These are phyloP conservation scores for Neobulgaria alba DNA, from an alignment of 2,329 filamentous ascomycete genomes.

Conservation along the genomic window DNA sequence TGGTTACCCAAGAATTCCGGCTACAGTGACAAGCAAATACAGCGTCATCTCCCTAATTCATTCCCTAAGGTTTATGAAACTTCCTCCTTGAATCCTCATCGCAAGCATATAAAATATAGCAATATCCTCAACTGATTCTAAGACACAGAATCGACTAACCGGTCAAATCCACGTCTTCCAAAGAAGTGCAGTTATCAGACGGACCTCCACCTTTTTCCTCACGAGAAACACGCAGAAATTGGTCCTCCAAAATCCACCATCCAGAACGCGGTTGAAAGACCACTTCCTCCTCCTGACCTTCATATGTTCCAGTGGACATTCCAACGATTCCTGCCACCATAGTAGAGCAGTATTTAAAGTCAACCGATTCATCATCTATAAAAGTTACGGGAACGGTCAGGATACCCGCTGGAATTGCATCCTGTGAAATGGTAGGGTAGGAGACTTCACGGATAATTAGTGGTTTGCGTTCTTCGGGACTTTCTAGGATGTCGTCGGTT, in stretches of 20 bases:
- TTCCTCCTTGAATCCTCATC: too few relatives aligned
- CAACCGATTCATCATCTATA: conserved; percentile 20
- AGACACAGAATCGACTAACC: too few relatives aligned
- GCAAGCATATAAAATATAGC: too few relatives aligned
- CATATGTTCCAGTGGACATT: background rate
- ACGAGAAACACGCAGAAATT: too few relatives aligned
- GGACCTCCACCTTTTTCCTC: too few relatives aligned
- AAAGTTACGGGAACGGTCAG: conserved; percentile 29
- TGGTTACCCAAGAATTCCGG: too few relatives aligned
- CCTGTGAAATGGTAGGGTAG: conserved; percentile 22
- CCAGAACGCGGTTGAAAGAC: background rate
- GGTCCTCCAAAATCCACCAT: background rate
- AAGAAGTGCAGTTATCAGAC: too few relatives aligned
- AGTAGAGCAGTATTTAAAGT: conserved; percentile 14
- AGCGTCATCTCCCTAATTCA: too few relatives aligned
- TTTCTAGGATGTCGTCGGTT: background rate
- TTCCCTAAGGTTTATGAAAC: too few relatives aligned
- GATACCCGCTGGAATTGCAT: conserved; percentile 24
- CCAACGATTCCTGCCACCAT: conserved; percentile 30
- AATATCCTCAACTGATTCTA: too few relatives aligned
- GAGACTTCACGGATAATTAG: conserved; percentile 17
- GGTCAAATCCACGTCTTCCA: too few relatives aligned
- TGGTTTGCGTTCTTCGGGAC: background rate
- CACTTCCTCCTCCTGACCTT: background rate
- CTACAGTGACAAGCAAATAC: too few relatives aligned